phyloP scores from a whole-genome alignment of 129 eudicot species.

The Silybum marianum region DNA sequence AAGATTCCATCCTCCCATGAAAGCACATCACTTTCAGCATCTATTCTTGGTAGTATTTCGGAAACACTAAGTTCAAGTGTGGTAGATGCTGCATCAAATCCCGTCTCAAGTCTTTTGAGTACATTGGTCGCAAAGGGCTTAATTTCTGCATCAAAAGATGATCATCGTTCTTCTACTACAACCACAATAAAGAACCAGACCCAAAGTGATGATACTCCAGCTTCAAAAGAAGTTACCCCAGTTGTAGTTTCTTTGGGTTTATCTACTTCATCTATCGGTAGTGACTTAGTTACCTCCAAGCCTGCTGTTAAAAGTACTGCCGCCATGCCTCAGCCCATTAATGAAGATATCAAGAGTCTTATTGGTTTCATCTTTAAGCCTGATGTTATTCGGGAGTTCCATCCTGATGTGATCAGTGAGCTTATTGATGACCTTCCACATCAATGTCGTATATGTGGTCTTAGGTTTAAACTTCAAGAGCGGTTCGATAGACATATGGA shows the following conservation, averaged over 20 bases:
- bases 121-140: slow-evolving; percentile 82
- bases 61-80: slow-evolving; percentile 35
- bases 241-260: slow-evolving; percentile 23
- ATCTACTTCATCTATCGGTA: slow-evolving; percentile 24
- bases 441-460: slow-evolving; percentile 72
- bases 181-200: slow-evolving; percentile 27
- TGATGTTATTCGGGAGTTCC: slow-evolving; percentile 60
- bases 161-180: slow-evolving; percentile 16
- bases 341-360: slow-evolving; percentile 46
- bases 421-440: slow-evolving; percentile 72
- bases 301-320: slow-evolving; percentile 25
- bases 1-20: slow-evolving; percentile 12
- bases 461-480: slow-evolving; percentile 56
- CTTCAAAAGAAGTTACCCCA: slow-evolving; percentile 33
- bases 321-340: slow-evolving; percentile 28
- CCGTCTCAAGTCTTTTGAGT: slow-evolving; percentile 74
- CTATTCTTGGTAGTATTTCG: slow-evolving; percentile 21
- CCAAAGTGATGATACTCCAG: slow-evolving; percentile 28
- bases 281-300: slow-evolving; percentile 35
- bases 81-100: slow-evolving; percentile 34
- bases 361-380: slow-evolving; percentile 76
- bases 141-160: slow-evolving; percentile 61
- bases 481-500: slow-evolving; percentile 76
- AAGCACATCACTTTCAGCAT: slow-evolving; percentile 9
- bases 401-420: slow-evolving; percentile 59